Base-by-base conservation (phyloP, 208 protist genomes). In the Leishmania arabica region DNA sequence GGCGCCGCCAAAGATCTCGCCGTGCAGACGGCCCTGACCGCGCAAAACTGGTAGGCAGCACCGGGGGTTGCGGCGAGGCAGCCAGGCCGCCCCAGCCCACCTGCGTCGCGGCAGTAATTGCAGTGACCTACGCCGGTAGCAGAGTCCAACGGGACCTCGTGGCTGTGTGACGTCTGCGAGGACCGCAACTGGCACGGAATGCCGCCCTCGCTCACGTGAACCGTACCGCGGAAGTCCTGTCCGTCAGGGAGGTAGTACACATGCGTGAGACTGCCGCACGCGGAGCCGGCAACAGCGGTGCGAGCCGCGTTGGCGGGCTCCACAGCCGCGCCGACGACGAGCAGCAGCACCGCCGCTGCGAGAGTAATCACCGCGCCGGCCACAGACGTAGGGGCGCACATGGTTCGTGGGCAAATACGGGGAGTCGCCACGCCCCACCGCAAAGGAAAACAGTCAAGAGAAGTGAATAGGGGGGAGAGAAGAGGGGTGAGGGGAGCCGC, bases 41-140 rank as follows among this genome's bases (percentile, higher is more conserved):
- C 77, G 87, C 93, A 96, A 60, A 81, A 84, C 72, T 94, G 78
- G 66, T 86, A 92, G 27, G 70, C 85, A 2, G 89, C 79, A 56
- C 54, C 71, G 11, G 88, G 84, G 74, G 92, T 83, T 21, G 80
- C 89, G 3, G 89, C 93, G 84, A 90, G 91, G 85, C 90, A 96
- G 34, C 90, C 79, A 9, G 87, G 86, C 7, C 78, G 71, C 64
- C 62, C 54, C 13, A 89, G 73, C 0, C 88, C 84, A 54, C 85
- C 86, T 5, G 91, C 86, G 84, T 96, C 93, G 71, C 93, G 90
- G 84, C 93, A 96, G 83, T 91, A 89, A 86, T 90, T 93, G 85
- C 95, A 90, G 77, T 89, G 79, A 45, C 93, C 91, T 17, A 96
- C 85, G 6, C 90, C 91, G 4, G 71, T 78, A 4, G 85, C 84